A percentile compares a stretch with the other conserved stretches of the same genome.
Conservation (phyloP, 2,329 filamentous ascomycete species). For the Zasmidium citrigriseum region DNA sequence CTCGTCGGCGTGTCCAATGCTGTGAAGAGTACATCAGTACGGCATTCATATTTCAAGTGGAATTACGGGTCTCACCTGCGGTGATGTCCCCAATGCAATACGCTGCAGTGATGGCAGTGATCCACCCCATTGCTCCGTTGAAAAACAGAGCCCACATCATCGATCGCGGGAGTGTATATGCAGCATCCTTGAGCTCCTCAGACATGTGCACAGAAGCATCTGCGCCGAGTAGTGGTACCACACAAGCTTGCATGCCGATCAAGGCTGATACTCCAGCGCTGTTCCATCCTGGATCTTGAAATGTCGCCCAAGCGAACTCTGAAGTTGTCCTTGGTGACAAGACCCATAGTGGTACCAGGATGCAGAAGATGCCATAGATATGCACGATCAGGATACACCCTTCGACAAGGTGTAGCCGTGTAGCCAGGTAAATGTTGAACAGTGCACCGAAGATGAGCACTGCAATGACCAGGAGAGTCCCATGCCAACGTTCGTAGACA, state of each 20-base stretch:
- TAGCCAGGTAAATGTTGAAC: constrained; percentile 47
- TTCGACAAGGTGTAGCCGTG: constrained; percentile 48
- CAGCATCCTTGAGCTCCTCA: constrained; percentile 23
- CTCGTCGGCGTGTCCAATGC: constrained; percentile 28
- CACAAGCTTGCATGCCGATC: constrained; percentile 16
- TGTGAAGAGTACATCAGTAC: constrained; percentile 26
- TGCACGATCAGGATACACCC: constrained; percentile 50
- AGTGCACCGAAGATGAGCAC: constrained; percentile 21
- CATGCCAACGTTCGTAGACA: constrained; percentile 23
- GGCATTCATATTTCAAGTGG: constrained; percentile 14
- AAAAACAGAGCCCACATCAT: constrained; percentile 21
- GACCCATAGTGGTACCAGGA: constrained; percentile 43
- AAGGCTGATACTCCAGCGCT: constrained; percentile 14
- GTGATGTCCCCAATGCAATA: constrained; percentile 20
- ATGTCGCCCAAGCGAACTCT: constrained; percentile 11
- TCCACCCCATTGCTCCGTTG: constrained; percentile 18
- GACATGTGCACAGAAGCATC: constrained; percentile 17
- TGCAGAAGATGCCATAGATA: constrained; percentile 52
- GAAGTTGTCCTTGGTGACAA: constrained; percentile 25
- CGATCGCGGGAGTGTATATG: constrained; percentile 21
- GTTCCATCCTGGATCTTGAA: constrained; percentile 15
- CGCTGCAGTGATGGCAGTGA: constrained; percentile 19
- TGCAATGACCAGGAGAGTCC: constrained; percentile 23
- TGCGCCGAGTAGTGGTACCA: constrained; percentile 17
- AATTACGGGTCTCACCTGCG: constrained; percentile 6